Evolutionary conservation across 106 monocot species (phyloP).

Genomic region (Acanthochlamys bracteata): DNA sequence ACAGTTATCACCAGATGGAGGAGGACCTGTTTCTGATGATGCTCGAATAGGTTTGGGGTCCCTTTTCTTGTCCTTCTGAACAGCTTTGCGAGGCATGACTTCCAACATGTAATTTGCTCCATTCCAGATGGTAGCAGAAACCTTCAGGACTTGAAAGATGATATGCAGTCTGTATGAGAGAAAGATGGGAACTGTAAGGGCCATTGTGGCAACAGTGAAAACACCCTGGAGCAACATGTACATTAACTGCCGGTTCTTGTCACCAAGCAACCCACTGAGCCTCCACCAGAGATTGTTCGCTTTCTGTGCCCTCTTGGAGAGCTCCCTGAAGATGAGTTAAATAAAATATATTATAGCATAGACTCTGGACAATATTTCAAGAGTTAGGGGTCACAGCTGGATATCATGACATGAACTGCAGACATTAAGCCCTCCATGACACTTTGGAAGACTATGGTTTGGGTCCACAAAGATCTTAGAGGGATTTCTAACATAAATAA

Average conservation of each 20-base stretch:
- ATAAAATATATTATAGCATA: too few relatives aligned
- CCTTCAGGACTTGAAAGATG: conserved; percentile 75
- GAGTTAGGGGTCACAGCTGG: too few relatives aligned
- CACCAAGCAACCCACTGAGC: conserved; percentile 78
- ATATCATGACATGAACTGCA: too few relatives aligned
- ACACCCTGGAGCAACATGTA: conserved; percentile 78
- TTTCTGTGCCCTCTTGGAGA: conserved; percentile 97
- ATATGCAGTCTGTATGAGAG: conserved; percentile 75
- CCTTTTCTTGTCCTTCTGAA: conserved; percentile 87
- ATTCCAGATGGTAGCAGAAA: conserved; percentile 82
- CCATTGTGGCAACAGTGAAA: conserved; percentile 88
- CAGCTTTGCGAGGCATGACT: conserved; percentile 82
- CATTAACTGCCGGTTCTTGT: conserved; percentile 76
- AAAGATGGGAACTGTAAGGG: conserved; percentile 83
- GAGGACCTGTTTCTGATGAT: not conserved
- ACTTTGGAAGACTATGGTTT: too few relatives aligned
- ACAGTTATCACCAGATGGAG: too few relatives aligned
- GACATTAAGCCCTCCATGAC: too few relatives aligned
- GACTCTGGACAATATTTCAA: too few relatives aligned
- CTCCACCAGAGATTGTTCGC: conserved; percentile 92
- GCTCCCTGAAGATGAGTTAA: conserved; percentile 44
- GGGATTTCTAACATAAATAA: too few relatives aligned
- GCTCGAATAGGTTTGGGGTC: conserved; percentile 46
- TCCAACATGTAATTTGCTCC: conserved; percentile 86
- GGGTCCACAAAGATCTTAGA: too few relatives aligned